Conservation (phyloP, 352 stramenopile species). For the Blastocystis sp. region DNA sequence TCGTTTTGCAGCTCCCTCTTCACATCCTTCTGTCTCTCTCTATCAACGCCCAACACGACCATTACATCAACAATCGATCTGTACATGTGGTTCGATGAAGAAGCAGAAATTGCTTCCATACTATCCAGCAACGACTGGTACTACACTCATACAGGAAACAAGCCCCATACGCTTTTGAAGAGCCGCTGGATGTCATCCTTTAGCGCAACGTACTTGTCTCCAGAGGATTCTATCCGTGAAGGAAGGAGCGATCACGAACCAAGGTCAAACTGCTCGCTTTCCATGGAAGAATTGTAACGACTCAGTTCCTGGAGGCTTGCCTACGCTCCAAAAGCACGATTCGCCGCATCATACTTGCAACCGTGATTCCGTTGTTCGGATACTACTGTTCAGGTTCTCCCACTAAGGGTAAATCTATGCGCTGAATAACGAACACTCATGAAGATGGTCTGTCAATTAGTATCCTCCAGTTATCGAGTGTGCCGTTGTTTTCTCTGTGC, state of each 20-base stretch:
- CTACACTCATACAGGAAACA: background rate
- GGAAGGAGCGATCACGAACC: background rate
- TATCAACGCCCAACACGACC: background rate
- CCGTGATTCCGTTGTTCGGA: background rate
- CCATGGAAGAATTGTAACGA: background rate
- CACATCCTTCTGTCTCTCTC: constrained; percentile 25
- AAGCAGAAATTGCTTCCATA: background rate
- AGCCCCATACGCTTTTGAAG: background rate
- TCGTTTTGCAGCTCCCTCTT: constrained; percentile 22
- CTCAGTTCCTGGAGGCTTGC: background rate
- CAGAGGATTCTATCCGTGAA: constrained; percentile 14
- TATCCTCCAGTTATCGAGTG: too few relatives aligned
- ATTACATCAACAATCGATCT: constrained; percentile 35
- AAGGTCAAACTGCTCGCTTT: constrained; percentile 1
- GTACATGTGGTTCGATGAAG: background rate
- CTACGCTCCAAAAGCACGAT: background rate
- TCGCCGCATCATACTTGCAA: background rate
- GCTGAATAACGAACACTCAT: too few relatives aligned
- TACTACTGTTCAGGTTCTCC: constrained; percentile 13
- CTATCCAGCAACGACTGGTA: constrained; percentile 22
- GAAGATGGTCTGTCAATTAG: too few relatives aligned
- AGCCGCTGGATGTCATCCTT: constrained; percentile 14
- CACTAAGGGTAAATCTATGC: background rate
- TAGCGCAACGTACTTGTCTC: background rate
- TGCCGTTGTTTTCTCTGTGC: too few relatives aligned